Evolutionary conservation across 2,329 filamentous ascomycete genomes (phyloP).

Genomic region (Sporothrix pallida): DNA sequence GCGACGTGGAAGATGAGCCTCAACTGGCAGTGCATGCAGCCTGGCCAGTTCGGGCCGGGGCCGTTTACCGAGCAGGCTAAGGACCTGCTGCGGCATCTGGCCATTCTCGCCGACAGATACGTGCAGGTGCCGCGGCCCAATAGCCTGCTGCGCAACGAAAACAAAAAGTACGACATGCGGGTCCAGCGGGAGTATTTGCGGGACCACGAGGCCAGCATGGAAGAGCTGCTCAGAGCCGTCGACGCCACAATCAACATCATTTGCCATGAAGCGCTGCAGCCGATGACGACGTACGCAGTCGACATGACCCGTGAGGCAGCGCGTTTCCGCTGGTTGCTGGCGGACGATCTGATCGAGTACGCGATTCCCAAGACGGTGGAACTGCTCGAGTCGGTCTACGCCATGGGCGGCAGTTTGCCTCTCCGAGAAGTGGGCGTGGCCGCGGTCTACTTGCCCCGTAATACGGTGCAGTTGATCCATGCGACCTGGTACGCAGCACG

Average conservation of each 20-base stretch:
- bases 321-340: conserved; percentile 29
- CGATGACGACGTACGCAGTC: background rate
- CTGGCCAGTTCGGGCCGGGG: background rate
- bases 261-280: conserved; percentile 23
- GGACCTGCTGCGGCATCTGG: conserved; percentile 22
- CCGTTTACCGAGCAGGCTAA: conserved; percentile 22
- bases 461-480: conserved; percentile 5
- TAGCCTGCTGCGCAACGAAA: background rate
- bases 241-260: background rate
- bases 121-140: background rate
- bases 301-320: background rate
- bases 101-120: background rate
- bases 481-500: background rate
- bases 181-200: conserved; percentile 26
- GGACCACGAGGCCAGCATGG: background rate
- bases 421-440: conserved; percentile 4
- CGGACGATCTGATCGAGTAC: conserved; percentile 33
- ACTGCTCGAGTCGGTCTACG: conserved; percentile 28
- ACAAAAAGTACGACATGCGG: background rate
- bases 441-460: conserved; percentile 28
- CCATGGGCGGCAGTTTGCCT: conserved; percentile 34
- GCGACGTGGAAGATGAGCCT: conserved; percentile 33
- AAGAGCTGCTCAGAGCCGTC: background rate
- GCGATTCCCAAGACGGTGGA: conserved; percentile 31
- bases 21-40: background rate